Conservation (phyloP, 768 basidiomycete genomes). For the Mycena amicta region DNA sequence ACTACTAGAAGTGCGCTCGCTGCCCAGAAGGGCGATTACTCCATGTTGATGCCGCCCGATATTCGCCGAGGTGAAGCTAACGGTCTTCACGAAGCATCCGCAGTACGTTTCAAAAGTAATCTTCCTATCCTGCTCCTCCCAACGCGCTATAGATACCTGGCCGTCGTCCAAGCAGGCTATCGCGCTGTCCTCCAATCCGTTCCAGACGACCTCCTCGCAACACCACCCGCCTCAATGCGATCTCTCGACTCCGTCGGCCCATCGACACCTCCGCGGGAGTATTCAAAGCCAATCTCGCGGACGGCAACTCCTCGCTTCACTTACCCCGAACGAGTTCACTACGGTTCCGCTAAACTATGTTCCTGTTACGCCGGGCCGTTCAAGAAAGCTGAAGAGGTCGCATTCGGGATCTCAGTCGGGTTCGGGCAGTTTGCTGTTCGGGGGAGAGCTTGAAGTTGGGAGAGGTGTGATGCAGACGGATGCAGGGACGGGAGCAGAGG, state of each 20-base stretch:
- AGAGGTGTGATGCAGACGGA: too few species aligned
- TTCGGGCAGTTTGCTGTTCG: not conserved
- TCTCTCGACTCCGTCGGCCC: not conserved
- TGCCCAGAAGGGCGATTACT: slow-evolving; percentile 60
- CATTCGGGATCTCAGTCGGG: not conserved
- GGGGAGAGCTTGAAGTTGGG: too few species aligned
- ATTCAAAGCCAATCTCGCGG: not conserved
- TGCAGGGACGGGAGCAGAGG: too few species aligned
- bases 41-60: slow-evolving; percentile 60
- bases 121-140: not conserved
- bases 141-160: slow-evolving; percentile 43
- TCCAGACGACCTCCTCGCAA: slow-evolving; percentile 30
- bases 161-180: slow-evolving; percentile 72
- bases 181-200: slow-evolving; percentile 41
- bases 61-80: slow-evolving; percentile 71
- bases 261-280: not conserved
- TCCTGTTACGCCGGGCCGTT: not conserved
- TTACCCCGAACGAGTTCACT: not conserved
- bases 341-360: not conserved
- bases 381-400: not conserved
- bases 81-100: slow-evolving; percentile 69
- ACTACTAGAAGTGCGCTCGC: slow-evolving; percentile 42
- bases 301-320: not conserved
- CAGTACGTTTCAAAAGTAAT: slow-evolving; percentile 34
- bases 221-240: slow-evolving; percentile 1